A percentile compares a stretch with the other conserved stretches of the same genome.
Conservation (phyloP, 805 yeast genomes). For the Teunomyces pallodes region DNA sequence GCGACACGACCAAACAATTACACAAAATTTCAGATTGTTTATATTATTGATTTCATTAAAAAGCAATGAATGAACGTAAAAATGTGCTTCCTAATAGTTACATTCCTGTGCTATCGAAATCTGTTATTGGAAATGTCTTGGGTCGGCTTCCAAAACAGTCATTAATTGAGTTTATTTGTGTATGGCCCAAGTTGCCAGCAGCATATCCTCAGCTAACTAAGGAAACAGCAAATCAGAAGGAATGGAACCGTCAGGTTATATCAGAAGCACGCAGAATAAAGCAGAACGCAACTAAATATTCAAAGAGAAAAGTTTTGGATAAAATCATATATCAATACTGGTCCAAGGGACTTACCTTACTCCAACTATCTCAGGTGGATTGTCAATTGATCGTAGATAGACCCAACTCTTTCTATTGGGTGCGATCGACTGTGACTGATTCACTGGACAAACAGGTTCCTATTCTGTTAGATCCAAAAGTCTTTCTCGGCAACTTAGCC, state of each 20-base stretch:
- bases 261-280: constrained; percentile 13
- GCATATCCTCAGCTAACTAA: constrained; percentile 20
- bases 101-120: constrained; percentile 29
- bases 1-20: neutral
- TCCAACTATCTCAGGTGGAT: constrained; percentile 71
- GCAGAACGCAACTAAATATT: constrained; percentile 12
- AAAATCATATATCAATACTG: constrained; percentile 49
- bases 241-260: constrained; percentile 18
- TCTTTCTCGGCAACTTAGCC: constrained; percentile 48
- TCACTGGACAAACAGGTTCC: constrained; percentile 26
- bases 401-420: constrained; percentile 49
- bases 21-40: neutral
- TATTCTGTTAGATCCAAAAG: constrained; percentile 47
- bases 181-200: constrained; percentile 33
- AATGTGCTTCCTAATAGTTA: constrained; percentile 41
- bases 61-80: constrained; percentile 9
- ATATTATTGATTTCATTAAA: neutral
- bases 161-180: constrained; percentile 27
- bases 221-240: constrained; percentile 16
- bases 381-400: constrained; percentile 61
- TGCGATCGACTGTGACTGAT: constrained; percentile 45
- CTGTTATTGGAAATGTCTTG: constrained; percentile 20
- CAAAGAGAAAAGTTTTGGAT: constrained; percentile 40
- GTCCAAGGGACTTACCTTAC: constrained; percentile 55
- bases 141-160: constrained; percentile 30